Evolutionary conservation across 176 grass and related monocot species (phyloP), one percentile per base, ranked within the genome.

Genomic region (Oryza punctata): DNA sequence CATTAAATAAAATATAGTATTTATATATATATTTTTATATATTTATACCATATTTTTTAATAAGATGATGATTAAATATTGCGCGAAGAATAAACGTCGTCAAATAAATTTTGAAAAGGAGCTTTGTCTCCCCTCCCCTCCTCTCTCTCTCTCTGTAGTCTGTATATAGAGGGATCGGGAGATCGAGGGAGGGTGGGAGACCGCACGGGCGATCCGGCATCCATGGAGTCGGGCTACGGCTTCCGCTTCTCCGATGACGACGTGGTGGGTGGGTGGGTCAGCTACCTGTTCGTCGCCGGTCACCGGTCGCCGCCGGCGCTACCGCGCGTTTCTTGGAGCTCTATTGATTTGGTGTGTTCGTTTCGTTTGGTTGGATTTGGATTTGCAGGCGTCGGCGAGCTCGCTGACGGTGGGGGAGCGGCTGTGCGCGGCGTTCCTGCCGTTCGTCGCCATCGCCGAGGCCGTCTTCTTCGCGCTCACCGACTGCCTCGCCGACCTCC

Each of bases 321-420:
- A 19, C 49, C 49, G n/a, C n/a, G n/a, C n/a, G 21, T 46, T 43
- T 60, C 14, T 27, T 3, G 37, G 37, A 38, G 37, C 7, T 38
- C 0, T 41, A 2, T 45, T 2, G 2, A 7, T 52, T 14, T n/a
- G n/a, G n/a, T n/a, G n/a, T n/a, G n/a, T n/a, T 35, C 3, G 4
- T 3, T 24, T 54, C 40, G 5, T 21, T 38, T 35, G 40, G 23
- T n/a, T 46, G 25, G 68, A 10, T 77, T 73, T 57, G 49, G 33
- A 9, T 3, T 18, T 25, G 40, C 86, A 91, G 89, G 70, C 54
- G 41, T 91, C 89, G 25, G 83, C 7, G 75, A 94, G 89, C 87
- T 85, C 72, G 84, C 67, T 97, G 43, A 90, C 94, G 72, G 61
- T 88, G n/a, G 91, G 89, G 67, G 94, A 97, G 78, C 89, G 46